Conservation (phyloP, 768 basidiomycete species). For the Hemileccinum impolitum region DNA sequence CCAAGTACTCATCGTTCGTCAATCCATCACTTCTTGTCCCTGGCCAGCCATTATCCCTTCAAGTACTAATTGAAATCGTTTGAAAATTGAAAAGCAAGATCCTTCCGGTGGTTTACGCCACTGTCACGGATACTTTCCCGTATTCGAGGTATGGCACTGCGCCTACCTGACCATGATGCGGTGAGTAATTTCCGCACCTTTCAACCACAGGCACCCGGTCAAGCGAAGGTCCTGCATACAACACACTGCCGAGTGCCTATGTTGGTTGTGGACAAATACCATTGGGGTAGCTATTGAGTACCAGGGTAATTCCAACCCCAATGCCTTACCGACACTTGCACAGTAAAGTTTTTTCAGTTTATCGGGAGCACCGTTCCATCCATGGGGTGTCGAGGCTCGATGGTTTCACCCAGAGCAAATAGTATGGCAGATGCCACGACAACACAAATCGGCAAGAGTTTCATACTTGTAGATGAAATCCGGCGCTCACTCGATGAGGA, state of each 20-base stretch:
- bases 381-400: conserved; percentile 19
- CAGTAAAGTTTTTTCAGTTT: conserved; percentile 14
- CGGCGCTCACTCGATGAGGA: not conserved
- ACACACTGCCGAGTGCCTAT: conserved; percentile 13
- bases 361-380: conserved; percentile 16
- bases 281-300: conserved; percentile 15
- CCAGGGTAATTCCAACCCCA: conserved; percentile 20
- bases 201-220: not conserved
- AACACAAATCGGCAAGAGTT: not conserved
- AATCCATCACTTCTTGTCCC: no score
- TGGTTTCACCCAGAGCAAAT: conserved; percentile 14
- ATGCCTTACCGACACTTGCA: conserved; percentile 17
- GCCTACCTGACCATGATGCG: conserved; percentile 7
- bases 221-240: conserved; percentile 22
- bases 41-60: no score
- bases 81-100: no score
- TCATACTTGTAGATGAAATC: conserved; percentile 3
- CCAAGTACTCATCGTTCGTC: no score
- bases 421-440: conserved; percentile 1
- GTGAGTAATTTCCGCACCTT: not conserved
- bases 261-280: conserved; percentile 14
- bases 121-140: conserved; percentile 13
- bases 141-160: conserved; percentile 19
- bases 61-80: no score
- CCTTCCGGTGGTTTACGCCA: not conserved